These are phyloP conservation scores for Pyrrhoderma lamaoense DNA, from an alignment of 1,284 basidiomycete genomes.

Conservation along the genomic window DNA sequence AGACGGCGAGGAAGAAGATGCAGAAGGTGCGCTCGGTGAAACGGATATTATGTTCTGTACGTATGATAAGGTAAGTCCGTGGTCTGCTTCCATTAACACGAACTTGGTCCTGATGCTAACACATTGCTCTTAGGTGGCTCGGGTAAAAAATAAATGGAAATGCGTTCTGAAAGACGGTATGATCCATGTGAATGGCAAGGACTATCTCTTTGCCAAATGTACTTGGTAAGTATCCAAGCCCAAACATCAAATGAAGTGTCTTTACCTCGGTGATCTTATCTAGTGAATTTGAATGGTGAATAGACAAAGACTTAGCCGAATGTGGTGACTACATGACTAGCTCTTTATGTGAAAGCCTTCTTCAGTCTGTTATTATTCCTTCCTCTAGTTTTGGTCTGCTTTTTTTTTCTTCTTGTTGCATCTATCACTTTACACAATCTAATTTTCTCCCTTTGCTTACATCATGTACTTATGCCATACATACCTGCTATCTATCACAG, in stretches of 20 bases:
- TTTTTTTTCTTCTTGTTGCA: too few species aligned
- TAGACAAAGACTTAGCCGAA: background rate
- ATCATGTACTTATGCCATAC: too few species aligned
- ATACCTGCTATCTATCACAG: too few species aligned
- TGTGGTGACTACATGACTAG: background rate
- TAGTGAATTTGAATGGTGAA: slow-evolving; percentile 19
- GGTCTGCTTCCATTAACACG: background rate
- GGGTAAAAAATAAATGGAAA: slow-evolving; percentile 99
- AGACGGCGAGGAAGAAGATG: slow-evolving; percentile 68
- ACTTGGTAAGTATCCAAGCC: slow-evolving; percentile 48
- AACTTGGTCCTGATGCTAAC: too few species aligned
- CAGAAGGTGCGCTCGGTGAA: slow-evolving; percentile 63
- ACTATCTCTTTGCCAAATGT: slow-evolving; percentile 97
- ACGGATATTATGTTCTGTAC: slow-evolving; percentile 97
- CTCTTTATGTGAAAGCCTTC: background rate
- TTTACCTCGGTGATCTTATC: background rate
- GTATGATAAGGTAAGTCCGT: slow-evolving; percentile 82
- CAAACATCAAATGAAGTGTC: background rate
- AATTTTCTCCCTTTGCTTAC: too few species aligned
- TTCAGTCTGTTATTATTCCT: background rate
- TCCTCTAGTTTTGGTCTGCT: too few species aligned
- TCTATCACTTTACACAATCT: too few species aligned
- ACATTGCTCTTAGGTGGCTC: slow-evolving; percentile 61
- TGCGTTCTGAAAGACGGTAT: slow-evolving; percentile 98
- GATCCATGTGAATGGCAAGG: slow-evolving; percentile 94